A percentile compares a stretch with the other conserved stretches of the same genome.
Evolutionary conservation across 2,329 filamentous ascomycete genomes (phyloP).

Genomic region (Penicillium sp.): DNA sequence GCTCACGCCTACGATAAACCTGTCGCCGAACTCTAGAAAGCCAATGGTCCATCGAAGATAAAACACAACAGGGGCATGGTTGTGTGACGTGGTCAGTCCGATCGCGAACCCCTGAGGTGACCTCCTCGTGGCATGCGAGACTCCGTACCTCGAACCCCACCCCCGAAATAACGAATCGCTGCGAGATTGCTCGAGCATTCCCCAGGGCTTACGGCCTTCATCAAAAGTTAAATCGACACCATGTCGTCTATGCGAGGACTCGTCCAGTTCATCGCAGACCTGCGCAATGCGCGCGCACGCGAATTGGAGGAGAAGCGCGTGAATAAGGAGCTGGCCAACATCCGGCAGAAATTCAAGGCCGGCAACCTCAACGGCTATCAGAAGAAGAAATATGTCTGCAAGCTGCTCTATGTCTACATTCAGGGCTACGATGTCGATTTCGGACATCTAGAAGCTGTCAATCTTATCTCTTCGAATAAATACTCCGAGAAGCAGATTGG

Average conservation of each 20-base stretch:
- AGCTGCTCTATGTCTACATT: constrained; percentile 98
- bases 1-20: neutral
- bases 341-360: constrained; percentile 97
- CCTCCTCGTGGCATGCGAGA: constrained; percentile 35
- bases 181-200: constrained; percentile 1
- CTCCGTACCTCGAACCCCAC: constrained; percentile 27
- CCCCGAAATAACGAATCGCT: constrained; percentile 5
- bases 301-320: constrained; percentile 99
- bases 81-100: constrained; percentile 35
- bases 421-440: constrained; percentile 99
- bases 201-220: too few relatives aligned
- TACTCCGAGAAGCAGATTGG: constrained; percentile 99
- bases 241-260: constrained; percentile 69
- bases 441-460: constrained; percentile 96
- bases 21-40: constrained; percentile 17
- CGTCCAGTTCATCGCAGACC: constrained; percentile 97
- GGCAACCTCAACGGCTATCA: constrained; percentile 93
- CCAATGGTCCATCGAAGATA: constrained; percentile 33
- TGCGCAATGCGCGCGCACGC: constrained; percentile 90
- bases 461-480: constrained; percentile 93
- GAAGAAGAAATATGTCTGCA: constrained; percentile 99
- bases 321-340: constrained; percentile 99
- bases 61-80: constrained; percentile 36
- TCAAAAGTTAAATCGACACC: constrained; percentile 14
- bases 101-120: constrained; percentile 35